Evolutionary conservation across 805 yeast species (phyloP), one percentile per base, ranked within the genome.

Genomic region (Cyberlindnera lachancei): DNA sequence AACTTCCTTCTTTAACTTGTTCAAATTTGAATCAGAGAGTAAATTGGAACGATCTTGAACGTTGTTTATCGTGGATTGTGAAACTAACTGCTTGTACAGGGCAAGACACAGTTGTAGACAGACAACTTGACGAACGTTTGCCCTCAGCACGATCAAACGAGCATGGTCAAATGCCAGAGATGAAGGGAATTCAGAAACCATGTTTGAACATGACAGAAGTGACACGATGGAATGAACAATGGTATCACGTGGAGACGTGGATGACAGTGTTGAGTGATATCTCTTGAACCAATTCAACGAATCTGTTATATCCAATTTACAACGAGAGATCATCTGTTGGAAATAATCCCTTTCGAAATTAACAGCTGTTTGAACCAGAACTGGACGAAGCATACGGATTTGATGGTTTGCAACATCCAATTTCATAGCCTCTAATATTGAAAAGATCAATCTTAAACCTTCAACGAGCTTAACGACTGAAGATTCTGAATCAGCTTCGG

Each of bases 401-500:
- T 88, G 96, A 53, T 88, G 95, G 58, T 88, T 88, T 12, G 96
- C 95, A 35, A 87, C 92, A 51, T 90, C 96, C 40, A 88, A 65
- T 55, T 88, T 90, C 94, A 88, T 87, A 9, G 94, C 90, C 56
- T 88, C 96, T 41, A 90, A 64, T 36, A 90, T 80, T 37, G 82
- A 79, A 52, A 88, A 85, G 7, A 84, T 69, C 55, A 78, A 70
- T 35, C 87, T 68, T 33, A 90, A 61, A 1, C 94, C 96, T 21
- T 76, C 84, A 19, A 84, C 81, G 25, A 87, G 61, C 40, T 66
- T 64, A 5, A 59, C 40, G 5, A 69, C 55, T 2, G 55, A 47
- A 12, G 36, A 43, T 3, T 34, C 33, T 6, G 45, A 18, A 31
- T 47, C 40, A 14, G 80, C 75, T 30, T 61, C 63, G 23, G 59